Conservation (phyloP, 2,329 filamentous ascomycete species). For the Colletotrichum sp. region DNA sequence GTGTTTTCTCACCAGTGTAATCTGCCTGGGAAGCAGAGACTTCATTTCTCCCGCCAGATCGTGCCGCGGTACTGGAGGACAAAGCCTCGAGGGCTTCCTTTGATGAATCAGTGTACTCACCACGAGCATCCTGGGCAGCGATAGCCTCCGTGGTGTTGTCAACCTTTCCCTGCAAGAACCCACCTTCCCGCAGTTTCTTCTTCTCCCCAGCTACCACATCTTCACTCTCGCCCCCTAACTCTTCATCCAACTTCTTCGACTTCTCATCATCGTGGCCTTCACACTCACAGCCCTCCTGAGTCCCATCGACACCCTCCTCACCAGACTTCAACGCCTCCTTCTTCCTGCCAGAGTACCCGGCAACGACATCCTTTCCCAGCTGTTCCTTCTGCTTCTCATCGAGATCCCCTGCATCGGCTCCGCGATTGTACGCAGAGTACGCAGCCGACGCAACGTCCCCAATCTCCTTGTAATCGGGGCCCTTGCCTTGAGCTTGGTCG, state of each 20-base stretch:
- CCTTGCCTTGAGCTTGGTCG: constrained; percentile 13
- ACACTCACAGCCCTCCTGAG: neutral
- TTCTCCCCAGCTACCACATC: neutral
- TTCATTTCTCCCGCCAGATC: neutral
- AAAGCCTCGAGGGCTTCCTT: neutral
- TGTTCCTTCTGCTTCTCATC: neutral
- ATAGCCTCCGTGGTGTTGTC: neutral
- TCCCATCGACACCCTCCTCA: neutral
- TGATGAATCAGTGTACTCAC: neutral
- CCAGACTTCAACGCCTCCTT: neutral
- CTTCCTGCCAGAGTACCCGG: neutral
- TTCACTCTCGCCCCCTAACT: neutral
- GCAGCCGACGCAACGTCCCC: constrained; percentile 27
- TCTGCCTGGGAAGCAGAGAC: neutral
- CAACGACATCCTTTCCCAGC: constrained; percentile 9
- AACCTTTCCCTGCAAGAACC: neutral
- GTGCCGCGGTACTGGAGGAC: neutral
- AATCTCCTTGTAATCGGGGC: constrained; percentile 17
- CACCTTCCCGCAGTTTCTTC: neutral
- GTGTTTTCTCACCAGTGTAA: neutral
- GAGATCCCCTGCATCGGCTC: constrained; percentile 18
- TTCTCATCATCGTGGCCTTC: neutral
- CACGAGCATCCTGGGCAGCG: neutral
- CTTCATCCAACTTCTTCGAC: neutral
- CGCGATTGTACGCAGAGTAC: constrained; percentile 29